Conservation (phyloP, 495 filamentous ascomycete species). For the Annulohypoxylon maeteangense region DNA sequence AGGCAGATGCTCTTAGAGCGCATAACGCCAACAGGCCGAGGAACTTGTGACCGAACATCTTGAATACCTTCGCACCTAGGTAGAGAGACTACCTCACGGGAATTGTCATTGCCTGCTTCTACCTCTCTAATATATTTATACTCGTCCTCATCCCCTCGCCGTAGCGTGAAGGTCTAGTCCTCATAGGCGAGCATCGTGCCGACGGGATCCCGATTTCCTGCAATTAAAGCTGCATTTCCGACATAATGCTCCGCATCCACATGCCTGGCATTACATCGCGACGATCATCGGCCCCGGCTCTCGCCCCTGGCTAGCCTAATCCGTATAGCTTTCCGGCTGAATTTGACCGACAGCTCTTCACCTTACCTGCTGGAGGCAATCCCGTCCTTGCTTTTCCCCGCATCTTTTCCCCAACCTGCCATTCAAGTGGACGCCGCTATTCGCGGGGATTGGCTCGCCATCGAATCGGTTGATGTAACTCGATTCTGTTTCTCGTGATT, state of each 20-base stretch:
- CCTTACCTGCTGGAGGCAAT: conserved; percentile 13
- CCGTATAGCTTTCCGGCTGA: conserved; percentile 19
- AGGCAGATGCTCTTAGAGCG: conserved; percentile 34
- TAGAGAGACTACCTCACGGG: not conserved
- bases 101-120: not conserved
- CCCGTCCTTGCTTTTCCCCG: conserved; percentile 18
- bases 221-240: not conserved
- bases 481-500: not conserved
- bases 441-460: not conserved
- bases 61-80: not conserved
- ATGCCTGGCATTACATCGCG: conserved; percentile 9
- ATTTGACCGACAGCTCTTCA: conserved; percentile 23
- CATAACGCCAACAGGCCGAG: conserved; percentile 22
- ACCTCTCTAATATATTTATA: not conserved
- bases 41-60: conserved; percentile 18
- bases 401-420: conserved; percentile 10
- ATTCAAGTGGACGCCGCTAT: not conserved
- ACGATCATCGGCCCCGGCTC: conserved; percentile 6
- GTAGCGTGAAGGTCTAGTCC: not conserved
- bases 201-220: conserved; percentile 17
- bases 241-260: not conserved
- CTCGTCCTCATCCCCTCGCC: not conserved
- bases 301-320: conserved; percentile 33
- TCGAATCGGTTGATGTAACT: not conserved
- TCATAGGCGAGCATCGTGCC: conserved; percentile 16